A percentile compares a stretch with the other conserved stretches of the same genome.
Conservation (phyloP, 2,329 filamentous ascomycete genomes). For the Aaosphaeria arxii region DNA sequence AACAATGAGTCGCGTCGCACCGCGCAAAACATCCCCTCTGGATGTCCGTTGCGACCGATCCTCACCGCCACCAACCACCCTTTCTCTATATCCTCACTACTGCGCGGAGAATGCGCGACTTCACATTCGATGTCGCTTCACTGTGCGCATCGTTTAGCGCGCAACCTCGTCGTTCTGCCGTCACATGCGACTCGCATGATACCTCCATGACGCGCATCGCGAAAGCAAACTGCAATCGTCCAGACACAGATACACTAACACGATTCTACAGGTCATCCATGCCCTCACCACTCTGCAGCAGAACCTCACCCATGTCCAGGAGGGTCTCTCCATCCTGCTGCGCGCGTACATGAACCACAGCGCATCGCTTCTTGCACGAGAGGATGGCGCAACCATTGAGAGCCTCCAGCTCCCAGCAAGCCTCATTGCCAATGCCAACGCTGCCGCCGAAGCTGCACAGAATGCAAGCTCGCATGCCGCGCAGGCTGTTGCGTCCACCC, state of each 20-base stretch:
- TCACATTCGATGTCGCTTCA: no score
- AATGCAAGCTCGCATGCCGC: conserved; percentile 18
- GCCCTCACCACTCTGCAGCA: conserved; percentile 76
- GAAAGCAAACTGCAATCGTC: neutral
- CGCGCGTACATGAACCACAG: conserved; percentile 86
- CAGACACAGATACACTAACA: neutral
- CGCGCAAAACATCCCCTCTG: no score
- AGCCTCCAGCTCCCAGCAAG: conserved; percentile 44
- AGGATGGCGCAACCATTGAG: conserved; percentile 28
- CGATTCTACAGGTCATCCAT: conserved; percentile 62
- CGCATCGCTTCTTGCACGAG: conserved; percentile 65
- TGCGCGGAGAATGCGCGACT: no score
- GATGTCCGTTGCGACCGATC: no score
- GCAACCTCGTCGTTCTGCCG: no score
- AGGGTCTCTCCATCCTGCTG: conserved; percentile 63
- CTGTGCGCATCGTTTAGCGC: no score
- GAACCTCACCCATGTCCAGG: conserved; percentile 32
- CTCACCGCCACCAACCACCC: no score
- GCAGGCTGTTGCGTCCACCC: conserved; percentile 7
- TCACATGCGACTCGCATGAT: no score
- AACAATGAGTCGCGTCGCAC: no score
- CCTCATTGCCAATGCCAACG: conserved; percentile 32
- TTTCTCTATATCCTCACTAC: no score
- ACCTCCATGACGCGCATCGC: neutral
- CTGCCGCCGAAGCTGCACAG: conserved; percentile 25